Percentiles rank a stretch among this genome's conserved stretches.
phyloP scores from a whole-genome alignment of 305 asterid genomes.

The Fraxinus platypoda region DNA sequence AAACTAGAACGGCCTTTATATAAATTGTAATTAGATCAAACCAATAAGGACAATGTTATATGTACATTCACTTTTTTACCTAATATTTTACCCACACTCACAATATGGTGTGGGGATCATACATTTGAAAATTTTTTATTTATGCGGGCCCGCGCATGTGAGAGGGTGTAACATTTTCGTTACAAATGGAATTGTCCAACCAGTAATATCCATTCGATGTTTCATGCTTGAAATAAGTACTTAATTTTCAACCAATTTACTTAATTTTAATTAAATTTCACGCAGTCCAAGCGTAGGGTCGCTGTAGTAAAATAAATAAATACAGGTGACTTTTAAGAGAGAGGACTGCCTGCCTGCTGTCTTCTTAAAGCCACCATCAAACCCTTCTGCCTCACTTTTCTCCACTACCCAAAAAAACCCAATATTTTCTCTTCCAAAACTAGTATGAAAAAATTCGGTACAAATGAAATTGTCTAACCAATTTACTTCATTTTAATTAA shows the following conservation, averaged over 20 bases:
- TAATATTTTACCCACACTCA: no score
- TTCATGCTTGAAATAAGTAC: background rate
- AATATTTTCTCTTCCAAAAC: slow-evolving; percentile 9
- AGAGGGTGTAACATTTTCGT: no score
- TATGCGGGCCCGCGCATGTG: no score
- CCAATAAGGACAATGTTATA: no score
- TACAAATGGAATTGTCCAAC: no score
- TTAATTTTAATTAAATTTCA: background rate
- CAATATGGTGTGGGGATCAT: no score
- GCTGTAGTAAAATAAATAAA: slow-evolving; percentile 3
- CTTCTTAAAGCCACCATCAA: slow-evolving; percentile 18
- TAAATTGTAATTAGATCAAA: background rate
- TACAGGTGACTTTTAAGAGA: slow-evolving; percentile 1
- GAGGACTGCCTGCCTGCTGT: background rate
- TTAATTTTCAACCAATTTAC: background rate
- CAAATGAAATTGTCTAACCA: background rate
- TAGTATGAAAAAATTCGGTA: no score
- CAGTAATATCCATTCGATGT: background rate
- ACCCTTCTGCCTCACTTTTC: background rate
- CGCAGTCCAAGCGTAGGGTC: background rate
- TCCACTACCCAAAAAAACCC: background rate
- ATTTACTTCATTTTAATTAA: background rate
- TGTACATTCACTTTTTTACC: no score
- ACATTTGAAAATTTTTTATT: no score
- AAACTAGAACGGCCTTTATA: no score